Evolutionary conservation across 805 yeast species (phyloP), one percentile per base, ranked within the genome.

Genomic region (Candida takata): DNA sequence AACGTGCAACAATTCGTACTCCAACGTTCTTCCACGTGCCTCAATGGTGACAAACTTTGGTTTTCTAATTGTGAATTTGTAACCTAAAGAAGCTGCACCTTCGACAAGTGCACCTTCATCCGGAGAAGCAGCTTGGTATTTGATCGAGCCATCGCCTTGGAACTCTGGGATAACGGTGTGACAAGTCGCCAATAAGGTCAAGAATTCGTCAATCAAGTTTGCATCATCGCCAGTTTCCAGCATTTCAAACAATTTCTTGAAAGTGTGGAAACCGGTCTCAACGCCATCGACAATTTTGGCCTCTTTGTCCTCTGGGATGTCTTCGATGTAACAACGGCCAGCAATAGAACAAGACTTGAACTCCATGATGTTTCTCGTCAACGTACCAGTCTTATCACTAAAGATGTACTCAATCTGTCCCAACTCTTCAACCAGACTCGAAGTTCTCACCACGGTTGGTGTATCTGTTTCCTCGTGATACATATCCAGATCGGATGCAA

Each of bases 61-160:
- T 33, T 78, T 78, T 63, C 99, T 81, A 31, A 86, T 77, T 7
- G 74, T 72, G 56, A 92, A 94, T 43, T 72, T 77, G 55, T 82
- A 92, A 1, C 97, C 97, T 31, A 90, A 64, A 51, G 67, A 69
- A 1, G 97, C 92, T 13, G 95, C 97, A 40, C 99, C 99, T 50
- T 88, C 87, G 3, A 92, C 99, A 42, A 92, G 68, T 0, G 99
- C 99, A 34, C 98, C 98, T 65, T 94, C 98, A 64, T 92, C 99
- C 0, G 98, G 98, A 1, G 97, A 88, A 0, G 98, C 96, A 1
- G 99, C 98, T 61, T 92, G 99, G 57, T 94, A 92, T 57, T 85
- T 88, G 44, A 92, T 79, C 3, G 69, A 48, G 0, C 83, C 84
- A 38, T 64, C 65, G 1, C 69, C 77, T 41, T 69, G 70, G 14